Percentiles rank a stretch among this genome's conserved stretches.
phyloP scores from a whole-genome alignment of 202 grass and related monocot genomes.

The Setaria italica region DNA sequence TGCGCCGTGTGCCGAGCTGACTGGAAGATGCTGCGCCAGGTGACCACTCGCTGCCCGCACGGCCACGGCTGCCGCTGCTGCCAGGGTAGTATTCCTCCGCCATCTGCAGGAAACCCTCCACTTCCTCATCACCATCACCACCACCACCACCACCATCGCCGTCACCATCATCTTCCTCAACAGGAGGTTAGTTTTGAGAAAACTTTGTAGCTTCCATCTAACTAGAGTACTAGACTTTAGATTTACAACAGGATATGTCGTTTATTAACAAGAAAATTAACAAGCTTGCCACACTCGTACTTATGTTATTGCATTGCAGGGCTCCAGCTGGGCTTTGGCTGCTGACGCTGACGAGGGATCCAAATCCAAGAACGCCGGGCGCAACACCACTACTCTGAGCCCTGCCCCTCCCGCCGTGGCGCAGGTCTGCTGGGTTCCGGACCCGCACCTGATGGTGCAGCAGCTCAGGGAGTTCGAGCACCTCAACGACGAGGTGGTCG shows the following conservation, averaged over 20 bases:
- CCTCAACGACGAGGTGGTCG: constrained; percentile 17
- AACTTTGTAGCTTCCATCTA: not conserved
- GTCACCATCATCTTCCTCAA: not conserved
- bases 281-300: no score
- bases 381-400: not conserved
- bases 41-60: constrained; percentile 32
- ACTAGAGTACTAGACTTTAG: not conserved
- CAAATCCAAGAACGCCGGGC: not conserved
- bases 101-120: not conserved
- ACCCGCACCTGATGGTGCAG: constrained; percentile 26
- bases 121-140: not conserved
- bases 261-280: not conserved
- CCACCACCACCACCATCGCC: not conserved
- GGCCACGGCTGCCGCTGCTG: constrained; percentile 3
- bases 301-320: not conserved
- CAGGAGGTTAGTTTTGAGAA: not conserved
- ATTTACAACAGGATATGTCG: not conserved
- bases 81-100: not conserved
- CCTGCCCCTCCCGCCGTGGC: not conserved
- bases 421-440: constrained; percentile 14
- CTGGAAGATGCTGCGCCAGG: constrained; percentile 34
- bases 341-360: not conserved
- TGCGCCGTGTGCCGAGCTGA: not conserved
- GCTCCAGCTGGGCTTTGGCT: not conserved
- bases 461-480: constrained; percentile 36